Conservation (phyloP, 2,329 filamentous ascomycete genomes). For the Aspergillus latus region DNA sequence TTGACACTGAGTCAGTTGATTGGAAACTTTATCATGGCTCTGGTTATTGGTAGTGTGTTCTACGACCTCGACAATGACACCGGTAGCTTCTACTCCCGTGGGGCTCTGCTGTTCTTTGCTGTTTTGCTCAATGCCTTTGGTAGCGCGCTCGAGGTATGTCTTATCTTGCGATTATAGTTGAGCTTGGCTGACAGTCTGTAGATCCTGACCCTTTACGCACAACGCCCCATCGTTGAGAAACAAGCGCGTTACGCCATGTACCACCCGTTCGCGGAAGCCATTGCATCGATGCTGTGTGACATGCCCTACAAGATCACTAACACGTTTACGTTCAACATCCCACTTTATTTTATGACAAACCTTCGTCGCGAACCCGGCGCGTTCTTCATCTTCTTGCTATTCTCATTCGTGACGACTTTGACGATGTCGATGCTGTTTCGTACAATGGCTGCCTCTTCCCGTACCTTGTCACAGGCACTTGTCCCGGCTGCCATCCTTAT, state of each 20-base stretch:
- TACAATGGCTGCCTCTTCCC: slow-evolving; percentile 72
- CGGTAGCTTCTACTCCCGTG: slow-evolving; percentile 73
- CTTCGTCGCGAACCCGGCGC: slow-evolving; percentile 69
- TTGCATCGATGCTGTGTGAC: slow-evolving; percentile 81
- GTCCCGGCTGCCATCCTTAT: slow-evolving; percentile 56
- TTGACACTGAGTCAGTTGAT: slow-evolving; percentile 65
- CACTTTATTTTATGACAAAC: slow-evolving; percentile 85
- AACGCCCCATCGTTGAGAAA: slow-evolving; percentile 90
- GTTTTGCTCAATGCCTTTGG: slow-evolving; percentile 83
- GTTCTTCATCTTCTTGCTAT: slow-evolving; percentile 84
- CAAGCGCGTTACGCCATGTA: slow-evolving; percentile 84
- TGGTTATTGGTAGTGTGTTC: slow-evolving; percentile 79
- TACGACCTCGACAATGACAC: slow-evolving; percentile 69
- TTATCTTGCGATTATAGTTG: not conserved
- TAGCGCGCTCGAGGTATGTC: slow-evolving; percentile 66
- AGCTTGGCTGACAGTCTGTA: slow-evolving; percentile 31
- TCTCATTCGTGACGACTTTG: slow-evolving; percentile 71
- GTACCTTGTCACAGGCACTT: slow-evolving; percentile 62
- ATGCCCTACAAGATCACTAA: slow-evolving; percentile 81
- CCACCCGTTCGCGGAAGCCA: slow-evolving; percentile 84
- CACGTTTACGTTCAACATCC: slow-evolving; percentile 72
- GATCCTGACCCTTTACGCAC: slow-evolving; percentile 81
- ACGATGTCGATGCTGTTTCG: slow-evolving; percentile 87
- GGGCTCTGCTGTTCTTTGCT: slow-evolving; percentile 82
- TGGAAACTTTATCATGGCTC: slow-evolving; percentile 71